Conservation (phyloP, 2,329 filamentous ascomycete species). For the Diaporthe sp. region DNA sequence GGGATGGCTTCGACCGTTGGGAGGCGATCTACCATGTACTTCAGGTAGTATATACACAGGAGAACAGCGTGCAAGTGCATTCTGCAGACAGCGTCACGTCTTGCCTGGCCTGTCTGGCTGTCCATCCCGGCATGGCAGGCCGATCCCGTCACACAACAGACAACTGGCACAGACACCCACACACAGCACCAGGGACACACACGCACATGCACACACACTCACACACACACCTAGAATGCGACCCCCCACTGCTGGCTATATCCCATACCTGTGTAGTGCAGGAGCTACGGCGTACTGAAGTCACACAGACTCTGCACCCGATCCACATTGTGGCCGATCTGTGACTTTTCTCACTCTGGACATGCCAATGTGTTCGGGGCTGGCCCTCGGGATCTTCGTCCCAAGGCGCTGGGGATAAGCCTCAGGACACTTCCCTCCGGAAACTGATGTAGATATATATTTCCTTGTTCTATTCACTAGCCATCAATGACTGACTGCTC, state of each 20-base stretch:
- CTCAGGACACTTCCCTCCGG: not conserved
- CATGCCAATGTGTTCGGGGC: not conserved
- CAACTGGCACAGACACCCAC: constrained; percentile 1
- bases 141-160: constrained; percentile 13
- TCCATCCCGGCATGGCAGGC: not conserved
- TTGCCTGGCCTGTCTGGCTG: not conserved
- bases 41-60: not conserved
- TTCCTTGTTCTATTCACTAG: not conserved
- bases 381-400: constrained; percentile 3
- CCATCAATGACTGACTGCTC: not conserved
- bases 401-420: not conserved
- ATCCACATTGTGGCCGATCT: not conserved
- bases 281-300: not conserved
- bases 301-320: not conserved
- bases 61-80: not conserved
- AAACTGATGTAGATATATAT: not conserved
- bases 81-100: not conserved
- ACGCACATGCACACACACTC: not conserved
- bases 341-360: not conserved
- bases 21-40: not conserved
- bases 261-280: not conserved
- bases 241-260: constrained; percentile 14
- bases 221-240: not conserved
- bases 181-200: not conserved
- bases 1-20: constrained; percentile 5